Conservation (phyloP, 768 basidiomycete genomes). For the Sporobolomyces phaffii region DNA sequence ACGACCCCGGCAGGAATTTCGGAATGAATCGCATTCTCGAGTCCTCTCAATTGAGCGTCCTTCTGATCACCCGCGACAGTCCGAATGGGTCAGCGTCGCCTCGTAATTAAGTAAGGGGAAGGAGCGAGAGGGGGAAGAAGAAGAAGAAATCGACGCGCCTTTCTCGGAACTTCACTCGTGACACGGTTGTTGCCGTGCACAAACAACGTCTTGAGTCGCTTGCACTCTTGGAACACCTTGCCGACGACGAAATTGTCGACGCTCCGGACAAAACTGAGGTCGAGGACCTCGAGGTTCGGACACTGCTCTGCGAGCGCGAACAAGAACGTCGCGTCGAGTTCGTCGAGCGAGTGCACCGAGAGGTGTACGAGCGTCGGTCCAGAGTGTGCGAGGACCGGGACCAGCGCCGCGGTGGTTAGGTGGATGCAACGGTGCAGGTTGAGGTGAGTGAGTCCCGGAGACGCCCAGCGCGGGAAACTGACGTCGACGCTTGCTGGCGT, state of each 20-base stretch:
- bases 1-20: slow-evolving; percentile 17
- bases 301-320: slow-evolving; percentile 45
- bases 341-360: slow-evolving; percentile 72
- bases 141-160: slow-evolving; percentile 41
- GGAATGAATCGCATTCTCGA: slow-evolving; percentile 28
- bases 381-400: slow-evolving; percentile 63
- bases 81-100: background rate
- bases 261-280: slow-evolving; percentile 78
- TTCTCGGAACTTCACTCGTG: slow-evolving; percentile 52
- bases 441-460: slow-evolving; percentile 46
- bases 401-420: slow-evolving; percentile 52
- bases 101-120: background rate
- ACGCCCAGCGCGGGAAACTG: background rate
- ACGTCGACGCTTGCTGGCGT: background rate
- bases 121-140: background rate
- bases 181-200: slow-evolving; percentile 58
- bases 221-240: slow-evolving; percentile 55
- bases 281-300: slow-evolving; percentile 56
- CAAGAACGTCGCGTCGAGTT: slow-evolving; percentile 54
- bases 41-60: slow-evolving; percentile 27
- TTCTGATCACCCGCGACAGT: background rate
- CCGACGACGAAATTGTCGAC: slow-evolving; percentile 78
- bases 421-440: slow-evolving; percentile 62
- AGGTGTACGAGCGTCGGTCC: slow-evolving; percentile 57
- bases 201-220: slow-evolving; percentile 51